Evolutionary conservation across 179 eudicot species (phyloP).

Genomic region (Sideroxylon spinosum): DNA sequence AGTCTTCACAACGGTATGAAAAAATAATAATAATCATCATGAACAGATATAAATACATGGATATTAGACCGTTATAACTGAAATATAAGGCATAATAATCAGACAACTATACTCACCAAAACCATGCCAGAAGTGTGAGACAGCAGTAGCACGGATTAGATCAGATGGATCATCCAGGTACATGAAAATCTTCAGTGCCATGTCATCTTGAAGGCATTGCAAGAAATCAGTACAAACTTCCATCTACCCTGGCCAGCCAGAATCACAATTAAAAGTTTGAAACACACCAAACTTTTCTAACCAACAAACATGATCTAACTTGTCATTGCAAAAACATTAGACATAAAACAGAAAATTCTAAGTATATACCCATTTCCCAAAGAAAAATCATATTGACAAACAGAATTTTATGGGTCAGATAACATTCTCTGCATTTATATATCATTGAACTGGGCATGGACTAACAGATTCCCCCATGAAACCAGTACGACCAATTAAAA

Average conservation of each 20-base stretch:
- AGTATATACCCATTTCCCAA: not conserved
- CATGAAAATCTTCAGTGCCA: conserved; percentile 41
- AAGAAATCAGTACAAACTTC: conserved; percentile 47
- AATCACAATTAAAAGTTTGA: not conserved
- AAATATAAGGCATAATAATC: not conserved
- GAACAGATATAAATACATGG: not conserved
- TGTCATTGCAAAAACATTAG: not conserved
- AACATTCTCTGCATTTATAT: not conserved
- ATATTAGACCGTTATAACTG: not conserved
- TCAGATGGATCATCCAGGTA: conserved; percentile 70
- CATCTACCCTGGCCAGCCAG: conserved; percentile 16
- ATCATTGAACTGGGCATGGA: not conserved
- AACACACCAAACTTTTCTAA: not conserved
- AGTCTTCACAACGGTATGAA: not conserved
- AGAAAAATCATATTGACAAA: not conserved
- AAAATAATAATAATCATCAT: not conserved
- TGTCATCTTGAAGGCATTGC: conserved; percentile 48
- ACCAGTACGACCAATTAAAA: not conserved
- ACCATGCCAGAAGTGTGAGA: conserved; percentile 60
- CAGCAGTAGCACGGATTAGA: conserved; percentile 53
- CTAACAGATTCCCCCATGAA: too few relatives aligned
- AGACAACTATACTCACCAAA: conserved; percentile 45
- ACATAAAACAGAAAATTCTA: not conserved
- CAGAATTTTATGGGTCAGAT: not conserved
- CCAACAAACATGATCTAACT: not conserved